Evolutionary conservation across 2,329 filamentous ascomycete species (phyloP).

Genomic region (Achaetomium macrosporum): DNA sequence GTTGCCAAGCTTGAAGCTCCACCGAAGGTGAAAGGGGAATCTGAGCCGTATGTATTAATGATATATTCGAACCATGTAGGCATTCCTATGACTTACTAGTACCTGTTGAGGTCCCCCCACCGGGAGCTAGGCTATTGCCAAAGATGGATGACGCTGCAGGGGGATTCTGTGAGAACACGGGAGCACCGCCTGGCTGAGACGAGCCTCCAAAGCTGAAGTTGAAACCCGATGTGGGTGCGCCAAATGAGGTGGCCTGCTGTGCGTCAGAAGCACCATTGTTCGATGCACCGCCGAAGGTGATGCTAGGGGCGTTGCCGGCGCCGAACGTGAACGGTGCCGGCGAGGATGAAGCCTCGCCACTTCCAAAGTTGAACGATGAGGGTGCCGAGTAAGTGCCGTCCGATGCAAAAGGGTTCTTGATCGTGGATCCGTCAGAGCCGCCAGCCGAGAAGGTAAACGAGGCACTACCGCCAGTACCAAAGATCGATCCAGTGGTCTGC

Average conservation of each 20-base stretch:
- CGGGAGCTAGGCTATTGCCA: slow-evolving; percentile 29
- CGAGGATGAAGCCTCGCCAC: slow-evolving; percentile 27
- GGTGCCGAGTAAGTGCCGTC: slow-evolving; percentile 24
- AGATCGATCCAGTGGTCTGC: slow-evolving; percentile 21
- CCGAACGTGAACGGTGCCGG: slow-evolving; percentile 25
- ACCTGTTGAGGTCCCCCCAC: slow-evolving; percentile 36
- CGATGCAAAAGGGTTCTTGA: slow-evolving; percentile 36
- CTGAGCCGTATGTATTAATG: slow-evolving; percentile 30
- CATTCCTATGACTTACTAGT: slow-evolving; percentile 35
- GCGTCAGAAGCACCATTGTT: slow-evolving; percentile 10
- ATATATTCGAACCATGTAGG: slow-evolving; percentile 2
- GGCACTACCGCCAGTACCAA: slow-evolving; percentile 26
- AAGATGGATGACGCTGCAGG: slow-evolving; percentile 29
- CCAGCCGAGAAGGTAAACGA: slow-evolving; percentile 37
- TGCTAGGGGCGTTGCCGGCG: slow-evolving; percentile 26
- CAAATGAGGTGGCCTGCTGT: slow-evolving; percentile 15
- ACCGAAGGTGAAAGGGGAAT: slow-evolving; percentile 51
- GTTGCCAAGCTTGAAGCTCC: slow-evolving; percentile 56
- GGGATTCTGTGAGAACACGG: slow-evolving; percentile 26
- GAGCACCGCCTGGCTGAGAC: slow-evolving; percentile 22
- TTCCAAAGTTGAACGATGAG: slow-evolving; percentile 37
- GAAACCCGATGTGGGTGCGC: slow-evolving; percentile 10
- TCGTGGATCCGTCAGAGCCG: slow-evolving; percentile 28
- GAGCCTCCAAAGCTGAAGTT: slow-evolving; percentile 36
- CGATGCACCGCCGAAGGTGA: slow-evolving; percentile 36